Evolutionary conservation across 1,139 yeast species (phyloP).

Genomic region (Hyphopichia khmerensis): DNA sequence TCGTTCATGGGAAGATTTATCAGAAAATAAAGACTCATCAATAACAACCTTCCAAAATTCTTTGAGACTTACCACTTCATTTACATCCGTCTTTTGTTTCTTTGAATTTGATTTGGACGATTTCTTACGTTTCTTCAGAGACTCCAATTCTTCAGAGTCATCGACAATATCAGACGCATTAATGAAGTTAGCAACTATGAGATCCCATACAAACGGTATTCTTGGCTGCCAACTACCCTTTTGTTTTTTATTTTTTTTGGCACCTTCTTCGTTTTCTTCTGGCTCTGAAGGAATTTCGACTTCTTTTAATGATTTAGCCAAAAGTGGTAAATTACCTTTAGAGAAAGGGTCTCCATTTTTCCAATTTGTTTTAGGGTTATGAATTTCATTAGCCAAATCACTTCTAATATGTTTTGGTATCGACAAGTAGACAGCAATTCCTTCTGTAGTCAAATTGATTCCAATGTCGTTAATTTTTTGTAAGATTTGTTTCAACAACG

Average conservation of each 20-base stretch:
- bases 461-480: constrained; percentile 50
- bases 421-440: constrained; percentile 67
- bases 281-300: constrained; percentile 39
- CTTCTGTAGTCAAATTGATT: constrained; percentile 72
- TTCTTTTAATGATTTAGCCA: constrained; percentile 69
- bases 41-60: constrained; percentile 82
- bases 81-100: constrained; percentile 22
- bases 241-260: constrained; percentile 33
- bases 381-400: constrained; percentile 21
- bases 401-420: constrained; percentile 36
- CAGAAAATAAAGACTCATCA: constrained; percentile 78
- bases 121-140: constrained; percentile 27
- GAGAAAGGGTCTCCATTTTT: constrained; percentile 70
- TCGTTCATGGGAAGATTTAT: constrained; percentile 78
- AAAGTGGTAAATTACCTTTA: constrained; percentile 58
- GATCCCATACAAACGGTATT: constrained; percentile 81
- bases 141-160: constrained; percentile 17
- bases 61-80: constrained; percentile 36
- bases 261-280: constrained; percentile 29
- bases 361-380: constrained; percentile 51
- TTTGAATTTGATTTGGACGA: constrained; percentile 31
- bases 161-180: constrained; percentile 12
- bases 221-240: constrained; percentile 77
- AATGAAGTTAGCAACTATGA: constrained; percentile 49
- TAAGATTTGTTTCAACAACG: constrained; percentile 29